Percentiles rank a stretch among this genome's conserved stretches.
Conservation (phyloP, 371 early-diverging fungal genomes). For the Ordospora pajunii region DNA sequence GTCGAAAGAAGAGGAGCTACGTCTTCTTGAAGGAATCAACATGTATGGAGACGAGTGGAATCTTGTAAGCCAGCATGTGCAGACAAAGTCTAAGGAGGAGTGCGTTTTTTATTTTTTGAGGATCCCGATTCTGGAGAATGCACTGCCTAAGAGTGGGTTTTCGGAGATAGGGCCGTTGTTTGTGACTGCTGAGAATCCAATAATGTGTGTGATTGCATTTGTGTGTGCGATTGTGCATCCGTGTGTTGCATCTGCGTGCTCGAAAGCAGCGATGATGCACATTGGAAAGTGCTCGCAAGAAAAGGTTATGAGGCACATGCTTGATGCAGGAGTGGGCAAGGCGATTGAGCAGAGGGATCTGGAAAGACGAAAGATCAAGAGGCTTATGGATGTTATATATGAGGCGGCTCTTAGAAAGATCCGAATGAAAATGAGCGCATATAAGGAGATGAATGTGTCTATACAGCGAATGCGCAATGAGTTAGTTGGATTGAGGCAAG, state of each 20-base stretch:
- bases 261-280: constrained; percentile 61
- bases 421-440: constrained; percentile 48
- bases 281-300: background rate
- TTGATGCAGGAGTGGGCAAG: constrained; percentile 59
- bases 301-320: background rate
- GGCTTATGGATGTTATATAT: constrained; percentile 43
- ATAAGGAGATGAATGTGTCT: constrained; percentile 37
- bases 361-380: constrained; percentile 53
- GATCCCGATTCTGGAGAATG: constrained; percentile 83
- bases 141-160: constrained; percentile 63
- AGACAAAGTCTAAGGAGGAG: constrained; percentile 74
- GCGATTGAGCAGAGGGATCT: constrained; percentile 45
- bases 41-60: constrained; percentile 84
- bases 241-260: constrained; percentile 74
- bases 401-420: constrained; percentile 55
- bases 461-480: constrained; percentile 53
- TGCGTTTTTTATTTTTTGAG: constrained; percentile 84
- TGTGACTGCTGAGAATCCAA: constrained; percentile 82
- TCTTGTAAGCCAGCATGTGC: constrained; percentile 78
- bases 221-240: constrained; percentile 80
- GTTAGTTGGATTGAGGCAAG: constrained; percentile 6
- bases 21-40: constrained; percentile 84
- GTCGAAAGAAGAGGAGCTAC: constrained; percentile 81
- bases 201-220: constrained; percentile 83
- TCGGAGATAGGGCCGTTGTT: constrained; percentile 64